Evolutionary conservation across 164 flowering plant genomes (phyloP), one percentile per base, ranked within the genome.

Genomic region (Vitis riparia): DNA sequence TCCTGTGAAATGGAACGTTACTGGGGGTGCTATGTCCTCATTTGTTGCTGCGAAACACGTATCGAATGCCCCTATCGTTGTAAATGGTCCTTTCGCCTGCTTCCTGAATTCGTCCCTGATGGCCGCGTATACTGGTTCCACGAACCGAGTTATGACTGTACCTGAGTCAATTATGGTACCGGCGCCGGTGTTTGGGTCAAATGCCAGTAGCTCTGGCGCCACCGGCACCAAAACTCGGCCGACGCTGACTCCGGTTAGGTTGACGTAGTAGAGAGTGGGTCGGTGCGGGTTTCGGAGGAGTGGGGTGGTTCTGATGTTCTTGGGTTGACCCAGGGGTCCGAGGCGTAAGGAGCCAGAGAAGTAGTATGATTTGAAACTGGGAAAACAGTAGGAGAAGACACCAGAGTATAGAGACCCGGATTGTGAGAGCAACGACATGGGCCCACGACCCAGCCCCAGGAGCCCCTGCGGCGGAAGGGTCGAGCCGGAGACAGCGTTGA

Each of bases 91-190:
- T 9, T 60, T 72, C 75, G 87, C 74, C 71, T 83, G 89, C 8
- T 77, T 82, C 75, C 88, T 80, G 62, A 80, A 91, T 78, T 86
- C 96, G 51, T 88, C 92, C 37, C 92, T 68, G 23, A 93, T 57
- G 0, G 86, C 90, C 1, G 27, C 55, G 81, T 95, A 95, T 4
- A 85, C 71, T 11, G 97, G 90, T 29, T 55, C 56, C 10, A 84
- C 86, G 68, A 95, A 91, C 68, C 97, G 91, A 79, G 98, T 90
- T 55, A 93, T 85, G 2, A 91, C 93, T 51, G 97, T 92, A 8
- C 98, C 95, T 61, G 98, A 92, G 70, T 94, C 99, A 7, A 95
- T 83, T 1, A 94, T 73, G 44, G 99, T 92, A 0, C 99, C 99
- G 2, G 94, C 84, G 0, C 99, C 99, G 11, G 91, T 92, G 71